Conservation (phyloP, 768 basidiomycete species). For the Panaeolus cyanescens region DNA sequence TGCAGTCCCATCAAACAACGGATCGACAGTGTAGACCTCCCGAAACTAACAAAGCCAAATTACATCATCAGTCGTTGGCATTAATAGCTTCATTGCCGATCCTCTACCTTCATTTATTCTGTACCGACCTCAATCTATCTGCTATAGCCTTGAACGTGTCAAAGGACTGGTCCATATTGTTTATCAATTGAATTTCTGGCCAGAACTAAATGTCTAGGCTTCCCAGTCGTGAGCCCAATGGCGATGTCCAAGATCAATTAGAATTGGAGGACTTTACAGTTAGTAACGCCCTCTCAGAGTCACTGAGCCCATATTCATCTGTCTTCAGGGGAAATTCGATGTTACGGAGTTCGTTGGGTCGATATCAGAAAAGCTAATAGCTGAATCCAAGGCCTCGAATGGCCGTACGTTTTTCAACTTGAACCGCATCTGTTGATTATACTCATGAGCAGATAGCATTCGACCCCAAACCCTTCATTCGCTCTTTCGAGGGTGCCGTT, state of each 20-base stretch:
- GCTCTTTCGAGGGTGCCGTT: constrained; percentile 88
- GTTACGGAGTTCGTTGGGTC: constrained; percentile 86
- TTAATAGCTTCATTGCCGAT: not conserved
- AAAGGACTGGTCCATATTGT: not conserved
- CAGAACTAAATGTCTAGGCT: constrained; percentile 17
- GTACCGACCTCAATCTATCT: not conserved
- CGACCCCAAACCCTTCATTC: constrained; percentile 90
- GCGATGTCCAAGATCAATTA: constrained; percentile 50
- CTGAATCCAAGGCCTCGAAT: constrained; percentile 78
- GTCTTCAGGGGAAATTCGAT: constrained; percentile 82
- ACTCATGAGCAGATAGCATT: constrained; percentile 60
- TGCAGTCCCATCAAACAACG: not conserved
- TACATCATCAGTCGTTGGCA: constrained; percentile 3
- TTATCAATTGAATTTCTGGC: not conserved
- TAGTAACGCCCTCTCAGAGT: not conserved
- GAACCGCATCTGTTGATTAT: not conserved
- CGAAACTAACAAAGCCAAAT: constrained; percentile 21
- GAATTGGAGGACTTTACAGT: constrained; percentile 61
- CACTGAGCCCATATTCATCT: not conserved
- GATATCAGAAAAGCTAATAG: constrained; percentile 86
- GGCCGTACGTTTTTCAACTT: constrained; percentile 56
- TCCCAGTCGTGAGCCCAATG: constrained; percentile 13
- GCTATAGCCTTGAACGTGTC: not conserved
- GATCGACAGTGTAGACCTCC: constrained; percentile 7
- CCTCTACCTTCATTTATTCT: not conserved